A percentile compares a stretch with the other conserved stretches of the same genome.
Evolutionary conservation across 768 basidiomycete species (phyloP).

Genomic region (Xerocomus spinulosus): DNA sequence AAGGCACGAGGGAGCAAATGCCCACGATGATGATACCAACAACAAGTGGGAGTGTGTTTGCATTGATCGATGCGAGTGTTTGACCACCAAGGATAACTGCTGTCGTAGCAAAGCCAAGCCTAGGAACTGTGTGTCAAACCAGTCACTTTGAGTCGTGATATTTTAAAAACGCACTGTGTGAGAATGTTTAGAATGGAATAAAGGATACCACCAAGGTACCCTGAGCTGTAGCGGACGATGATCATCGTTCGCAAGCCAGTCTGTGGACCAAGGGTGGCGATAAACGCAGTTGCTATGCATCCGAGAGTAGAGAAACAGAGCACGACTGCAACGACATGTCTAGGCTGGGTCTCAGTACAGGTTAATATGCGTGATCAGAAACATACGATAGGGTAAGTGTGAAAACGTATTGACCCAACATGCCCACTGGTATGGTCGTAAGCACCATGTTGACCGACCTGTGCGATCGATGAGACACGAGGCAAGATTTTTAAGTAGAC

Average conservation of each 20-base stretch:
- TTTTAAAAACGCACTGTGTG: slow-evolving; percentile 37
- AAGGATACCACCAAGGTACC: slow-evolving; percentile 45
- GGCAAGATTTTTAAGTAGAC: background rate
- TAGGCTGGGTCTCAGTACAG: slow-evolving; percentile 12
- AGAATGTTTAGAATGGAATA: slow-evolving; percentile 52
- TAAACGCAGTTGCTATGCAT: slow-evolving; percentile 40
- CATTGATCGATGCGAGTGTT: slow-evolving; percentile 43
- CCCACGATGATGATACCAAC: slow-evolving; percentile 47
- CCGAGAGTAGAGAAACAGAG: slow-evolving; percentile 45
- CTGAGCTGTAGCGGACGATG: slow-evolving; percentile 44
- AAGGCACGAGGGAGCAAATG: slow-evolving; percentile 39
- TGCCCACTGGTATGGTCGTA: slow-evolving; percentile 48
- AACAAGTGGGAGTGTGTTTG: slow-evolving; percentile 41
- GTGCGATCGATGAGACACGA: slow-evolving; percentile 1
- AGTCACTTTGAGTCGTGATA: too few relatives aligned
- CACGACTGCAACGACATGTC: slow-evolving; percentile 42
- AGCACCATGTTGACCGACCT: slow-evolving; percentile 48
- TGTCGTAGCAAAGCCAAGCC: slow-evolving; percentile 45
- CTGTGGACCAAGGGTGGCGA: slow-evolving; percentile 49
- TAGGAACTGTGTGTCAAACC: slow-evolving; percentile 10
- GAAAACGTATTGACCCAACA: slow-evolving; percentile 44
- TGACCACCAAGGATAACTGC: slow-evolving; percentile 54
- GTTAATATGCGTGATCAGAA: background rate
- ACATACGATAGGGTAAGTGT: slow-evolving; percentile 45
- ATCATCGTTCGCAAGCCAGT: slow-evolving; percentile 55